Evolutionary conservation across 2,329 filamentous ascomycete genomes (phyloP).

Genomic region (Exophiala phaeomuriformis): DNA sequence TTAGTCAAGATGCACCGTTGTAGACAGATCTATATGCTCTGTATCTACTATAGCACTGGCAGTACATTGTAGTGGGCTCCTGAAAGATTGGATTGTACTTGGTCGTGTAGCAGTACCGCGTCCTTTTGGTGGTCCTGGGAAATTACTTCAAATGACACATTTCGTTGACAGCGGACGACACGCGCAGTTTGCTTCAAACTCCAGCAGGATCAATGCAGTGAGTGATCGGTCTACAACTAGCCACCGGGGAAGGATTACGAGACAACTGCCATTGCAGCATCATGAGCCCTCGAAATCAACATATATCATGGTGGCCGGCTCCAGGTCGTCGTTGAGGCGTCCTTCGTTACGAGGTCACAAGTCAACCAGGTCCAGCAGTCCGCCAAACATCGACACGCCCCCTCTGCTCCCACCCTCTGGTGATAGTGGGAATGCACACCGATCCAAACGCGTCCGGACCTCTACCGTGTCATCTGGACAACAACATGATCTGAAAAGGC

Average conservation of each 20-base stretch:
- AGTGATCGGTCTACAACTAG: background rate
- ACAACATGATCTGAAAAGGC: constrained; percentile 23
- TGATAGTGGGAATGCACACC: constrained; percentile 11
- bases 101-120: background rate
- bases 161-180: background rate
- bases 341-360: constrained; percentile 23
- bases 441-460: constrained; percentile 22
- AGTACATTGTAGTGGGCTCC: too few species aligned
- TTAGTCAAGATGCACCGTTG: too few species aligned
- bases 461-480: constrained; percentile 12
- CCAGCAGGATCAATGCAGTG: constrained; percentile 2
- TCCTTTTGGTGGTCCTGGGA: background rate
- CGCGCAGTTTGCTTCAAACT: constrained; percentile 6
- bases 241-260: constrained; percentile 6
- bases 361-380: constrained; percentile 25
- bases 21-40: too few species aligned
- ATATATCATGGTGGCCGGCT: constrained; percentile 30
- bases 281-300: constrained; percentile 23
- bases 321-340: constrained; percentile 30
- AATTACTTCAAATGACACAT: background rate
- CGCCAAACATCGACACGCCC: constrained; percentile 20
- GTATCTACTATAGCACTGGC: too few species aligned
- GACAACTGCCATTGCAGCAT: constrained; percentile 16
- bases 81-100: too few species aligned
- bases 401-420: constrained; percentile 17